Conservation (phyloP, 2,329 filamentous ascomycete genomes). For the Triangularia setosa region DNA sequence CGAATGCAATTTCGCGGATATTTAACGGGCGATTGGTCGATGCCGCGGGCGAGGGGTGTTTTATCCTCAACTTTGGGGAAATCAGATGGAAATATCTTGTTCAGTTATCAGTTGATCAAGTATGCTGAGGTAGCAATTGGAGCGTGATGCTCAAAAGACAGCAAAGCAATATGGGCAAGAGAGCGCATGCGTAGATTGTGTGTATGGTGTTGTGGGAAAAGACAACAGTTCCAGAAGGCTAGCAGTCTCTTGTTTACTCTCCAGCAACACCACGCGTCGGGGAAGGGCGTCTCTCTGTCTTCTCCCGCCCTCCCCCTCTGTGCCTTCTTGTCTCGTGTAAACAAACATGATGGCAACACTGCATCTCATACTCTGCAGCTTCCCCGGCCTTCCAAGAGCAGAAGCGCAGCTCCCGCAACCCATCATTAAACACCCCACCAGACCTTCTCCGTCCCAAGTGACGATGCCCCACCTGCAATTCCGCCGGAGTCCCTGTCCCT, state of each 20-base stretch:
- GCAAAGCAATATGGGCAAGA: slow-evolving; percentile 8
- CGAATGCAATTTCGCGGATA: slow-evolving; percentile 32
- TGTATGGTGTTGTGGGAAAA: not conserved
- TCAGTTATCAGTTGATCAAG: slow-evolving; percentile 23
- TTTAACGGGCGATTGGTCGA: slow-evolving; percentile 25
- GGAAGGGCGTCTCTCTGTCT: slow-evolving; percentile 10
- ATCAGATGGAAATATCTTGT: slow-evolving; percentile 16
- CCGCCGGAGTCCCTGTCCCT: not conserved
- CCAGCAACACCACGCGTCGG: slow-evolving; percentile 5
- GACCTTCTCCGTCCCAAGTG: not conserved
- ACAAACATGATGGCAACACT: not conserved
- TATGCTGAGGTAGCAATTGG: slow-evolving; percentile 25
- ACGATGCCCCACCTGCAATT: not conserved
- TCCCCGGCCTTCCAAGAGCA: not conserved
- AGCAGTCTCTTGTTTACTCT: slow-evolving; percentile 22
- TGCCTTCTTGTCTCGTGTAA: slow-evolving; percentile 12
- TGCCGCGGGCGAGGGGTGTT: slow-evolving; percentile 21
- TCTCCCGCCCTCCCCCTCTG: slow-evolving; percentile 5
- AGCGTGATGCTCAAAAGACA: slow-evolving; percentile 7
- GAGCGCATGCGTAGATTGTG: not conserved
- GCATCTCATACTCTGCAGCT: not conserved
- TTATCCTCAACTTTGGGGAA: slow-evolving; percentile 20
- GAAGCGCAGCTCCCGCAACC: not conserved
- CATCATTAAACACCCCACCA: not conserved
- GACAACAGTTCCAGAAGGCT: not conserved